Evolutionary conservation across 805 yeast species (phyloP), one percentile per base, ranked within the genome.

Genomic region (Pichia thaimueangensis): DNA sequence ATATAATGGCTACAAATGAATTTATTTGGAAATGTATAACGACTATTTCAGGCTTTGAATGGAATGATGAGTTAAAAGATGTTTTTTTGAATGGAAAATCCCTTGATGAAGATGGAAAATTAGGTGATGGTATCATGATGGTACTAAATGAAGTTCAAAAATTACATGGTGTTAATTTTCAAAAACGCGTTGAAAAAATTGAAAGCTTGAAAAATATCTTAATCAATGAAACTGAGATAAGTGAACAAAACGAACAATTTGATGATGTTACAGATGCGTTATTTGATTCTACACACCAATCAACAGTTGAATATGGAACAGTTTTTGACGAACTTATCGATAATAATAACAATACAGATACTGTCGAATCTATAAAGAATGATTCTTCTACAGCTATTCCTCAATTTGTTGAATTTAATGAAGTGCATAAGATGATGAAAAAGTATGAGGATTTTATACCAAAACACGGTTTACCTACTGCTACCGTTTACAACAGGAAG

Each of bases 391-490:
- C 16, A 6, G 25, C 25, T 2, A 15, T 6, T 3, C 23, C 16
- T 15, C 45, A 47, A 22, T 15, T 34, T 11, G 17, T 32, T 8
- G 45, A 42, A 16, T 46, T 41, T 27, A 40, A 42, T 30, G 54
- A 50, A 25, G 28, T 50, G 8, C 43, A 48, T 36, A 16, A 35
- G 16, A 39, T 37, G 22, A 30, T 50, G 37, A 32, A 42, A 30
- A 43, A 34, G 9, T 48, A 35, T 35, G 30, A 39, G 17, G 12
- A 30, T 9, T 32, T 35, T 39, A 15, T 41, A 20, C 21, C 23
- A 13, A 19, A 32, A 35, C 4, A 46, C 28, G n/a, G 6, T 19
- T 12, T 11, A 8, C 8, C 8, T 23, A 20, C 2, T 13, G 12
- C 13, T 15, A n/a, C n/a, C n/a, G n/a, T n/a, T n/a, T n/a, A n/a